Conservation (phyloP, 2,329 filamentous ascomycete genomes). For the Aspergillus neoniger region DNA sequence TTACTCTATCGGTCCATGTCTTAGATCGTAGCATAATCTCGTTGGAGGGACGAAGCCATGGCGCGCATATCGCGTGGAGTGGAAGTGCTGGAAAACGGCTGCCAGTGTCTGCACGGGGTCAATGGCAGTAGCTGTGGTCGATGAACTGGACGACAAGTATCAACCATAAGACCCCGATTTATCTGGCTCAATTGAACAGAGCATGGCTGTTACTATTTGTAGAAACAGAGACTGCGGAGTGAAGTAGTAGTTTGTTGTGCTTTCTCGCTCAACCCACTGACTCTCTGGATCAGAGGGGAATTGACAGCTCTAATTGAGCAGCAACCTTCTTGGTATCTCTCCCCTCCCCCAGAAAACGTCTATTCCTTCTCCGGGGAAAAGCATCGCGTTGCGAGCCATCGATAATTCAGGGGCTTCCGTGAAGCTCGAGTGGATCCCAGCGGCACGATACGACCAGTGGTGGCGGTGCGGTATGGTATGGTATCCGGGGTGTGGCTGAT, state of each 20-base stretch:
- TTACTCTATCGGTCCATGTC: not conserved
- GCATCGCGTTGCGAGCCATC: not conserved
- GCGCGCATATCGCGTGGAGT: not conserved
- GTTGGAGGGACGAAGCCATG: not conserved
- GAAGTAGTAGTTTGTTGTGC: not conserved
- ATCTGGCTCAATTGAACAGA: not conserved
- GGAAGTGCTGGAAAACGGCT: not conserved
- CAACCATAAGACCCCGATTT: not conserved
- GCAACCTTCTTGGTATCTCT: not conserved
- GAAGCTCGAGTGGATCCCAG: conserved; percentile 26
- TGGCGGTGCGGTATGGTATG: conserved; percentile 24
- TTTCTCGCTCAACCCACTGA: no score
- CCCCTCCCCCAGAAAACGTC: not conserved
- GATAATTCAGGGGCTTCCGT: conserved; percentile 22
- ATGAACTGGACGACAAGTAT: not conserved
- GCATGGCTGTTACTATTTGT: conserved; percentile 1
- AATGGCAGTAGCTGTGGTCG: not conserved
- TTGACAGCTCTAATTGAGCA: not conserved
- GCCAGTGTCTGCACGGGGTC: not conserved
- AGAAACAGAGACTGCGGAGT: not conserved
- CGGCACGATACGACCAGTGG: not conserved
- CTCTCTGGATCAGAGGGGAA: not conserved
- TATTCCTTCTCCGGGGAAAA: not conserved
- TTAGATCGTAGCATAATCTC: conserved; percentile 3
- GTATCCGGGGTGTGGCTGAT: conserved; percentile 4